These are phyloP conservation scores for Ascochyta fabae DNA, from an alignment of 2,329 filamentous ascomycete species.

Conservation along the genomic window DNA sequence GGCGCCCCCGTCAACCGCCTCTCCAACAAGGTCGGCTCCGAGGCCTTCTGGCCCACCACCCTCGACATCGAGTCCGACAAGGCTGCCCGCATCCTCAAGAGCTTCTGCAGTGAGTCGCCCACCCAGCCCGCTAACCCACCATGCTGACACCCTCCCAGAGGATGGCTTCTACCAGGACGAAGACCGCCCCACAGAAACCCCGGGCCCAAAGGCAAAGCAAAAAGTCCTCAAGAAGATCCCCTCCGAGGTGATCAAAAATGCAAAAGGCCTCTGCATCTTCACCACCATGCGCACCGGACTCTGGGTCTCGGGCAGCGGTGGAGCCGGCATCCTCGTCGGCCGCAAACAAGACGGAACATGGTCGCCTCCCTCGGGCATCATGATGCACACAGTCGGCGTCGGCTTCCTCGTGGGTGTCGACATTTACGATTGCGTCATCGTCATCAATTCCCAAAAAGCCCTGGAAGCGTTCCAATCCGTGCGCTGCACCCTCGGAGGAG, in stretches of 20 bases:
- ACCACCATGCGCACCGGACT: conserved; percentile 94
- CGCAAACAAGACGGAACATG: conserved; percentile 85
- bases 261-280: conserved; percentile 90
- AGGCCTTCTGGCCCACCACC: conserved; percentile 84
- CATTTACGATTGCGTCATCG: conserved; percentile 93
- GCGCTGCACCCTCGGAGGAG: conserved; percentile 79
- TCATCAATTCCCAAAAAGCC: conserved; percentile 86
- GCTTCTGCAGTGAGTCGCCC: conserved; percentile 78
- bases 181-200: conserved; percentile 50
- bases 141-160: conserved; percentile 50
- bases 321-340: conserved; percentile 84
- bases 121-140: background rate
- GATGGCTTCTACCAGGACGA: conserved; percentile 73
- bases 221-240: conserved; percentile 83
- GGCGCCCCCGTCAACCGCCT: conserved; percentile 80
- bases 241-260: conserved; percentile 80
- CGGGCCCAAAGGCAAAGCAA: conserved; percentile 67
- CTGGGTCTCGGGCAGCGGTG: conserved; percentile 89
- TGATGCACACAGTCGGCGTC: conserved; percentile 86
- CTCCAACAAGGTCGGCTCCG: conserved; percentile 79
- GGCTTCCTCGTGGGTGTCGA: conserved; percentile 92
- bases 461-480: conserved; percentile 83
- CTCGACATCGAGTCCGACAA: conserved; percentile 92
- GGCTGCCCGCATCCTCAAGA: conserved; percentile 84
- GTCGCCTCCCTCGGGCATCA: conserved; percentile 89